phyloP scores from a whole-genome alignment of 2,329 filamentous ascomycete genomes.

The Fusarium sp. region DNA sequence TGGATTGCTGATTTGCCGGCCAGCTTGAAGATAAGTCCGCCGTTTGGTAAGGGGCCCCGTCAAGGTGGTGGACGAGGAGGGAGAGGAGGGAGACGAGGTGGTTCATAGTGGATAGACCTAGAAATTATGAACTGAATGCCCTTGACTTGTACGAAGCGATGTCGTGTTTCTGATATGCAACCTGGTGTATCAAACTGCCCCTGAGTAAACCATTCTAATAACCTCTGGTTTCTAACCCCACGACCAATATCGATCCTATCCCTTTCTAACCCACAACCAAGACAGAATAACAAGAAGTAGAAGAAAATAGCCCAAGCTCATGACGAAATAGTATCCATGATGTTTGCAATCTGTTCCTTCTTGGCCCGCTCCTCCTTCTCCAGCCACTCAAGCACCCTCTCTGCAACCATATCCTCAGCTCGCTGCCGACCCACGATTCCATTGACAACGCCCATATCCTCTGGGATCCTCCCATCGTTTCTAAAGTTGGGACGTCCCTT shows the following conservation, averaged over 20 bases:
- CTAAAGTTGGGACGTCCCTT: slow-evolving; percentile 56
- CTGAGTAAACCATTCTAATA: not conserved
- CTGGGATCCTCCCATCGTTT: slow-evolving; percentile 51
- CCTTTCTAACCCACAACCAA: not conserved
- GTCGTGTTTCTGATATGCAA: not conserved
- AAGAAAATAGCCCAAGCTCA: not conserved
- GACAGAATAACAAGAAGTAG: not conserved
- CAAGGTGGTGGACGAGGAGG: slow-evolving; percentile 58
- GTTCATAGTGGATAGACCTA: slow-evolving; percentile 13
- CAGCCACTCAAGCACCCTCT: slow-evolving; percentile 57
- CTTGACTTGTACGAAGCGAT: not conserved
- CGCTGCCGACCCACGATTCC: slow-evolving; percentile 54
- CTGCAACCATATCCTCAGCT: slow-evolving; percentile 58
- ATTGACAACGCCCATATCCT: slow-evolving; percentile 52
- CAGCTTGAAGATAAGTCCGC: slow-evolving; percentile 65
- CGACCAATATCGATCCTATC: not conserved
- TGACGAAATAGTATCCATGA: not conserved
- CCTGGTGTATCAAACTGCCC: not conserved
- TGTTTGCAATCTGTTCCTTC: not conserved
- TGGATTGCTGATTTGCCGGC: slow-evolving; percentile 77
- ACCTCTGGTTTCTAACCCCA: not conserved
- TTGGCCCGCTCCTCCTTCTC: slow-evolving; percentile 41
- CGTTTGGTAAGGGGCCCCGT: slow-evolving; percentile 64
- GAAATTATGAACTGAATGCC: not conserved
- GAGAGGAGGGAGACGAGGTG: slow-evolving; percentile 37